phyloP scores from a whole-genome alignment of 2,329 filamentous ascomycete genomes.

The Penicillium sclerotigenum region DNA sequence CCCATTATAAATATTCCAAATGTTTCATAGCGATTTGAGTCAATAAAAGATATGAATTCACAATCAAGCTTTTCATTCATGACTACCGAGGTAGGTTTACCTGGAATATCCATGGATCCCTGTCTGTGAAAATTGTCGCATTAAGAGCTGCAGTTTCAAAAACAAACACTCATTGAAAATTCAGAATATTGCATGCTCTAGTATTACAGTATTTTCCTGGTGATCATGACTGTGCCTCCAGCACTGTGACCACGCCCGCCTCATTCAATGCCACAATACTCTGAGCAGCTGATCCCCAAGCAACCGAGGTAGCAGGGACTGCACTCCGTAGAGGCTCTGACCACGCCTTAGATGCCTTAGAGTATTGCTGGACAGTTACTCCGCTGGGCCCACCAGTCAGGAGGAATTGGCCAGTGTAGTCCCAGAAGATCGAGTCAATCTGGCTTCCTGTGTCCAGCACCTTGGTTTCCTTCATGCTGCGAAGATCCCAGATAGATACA shows the following conservation, averaged over 20 bases:
- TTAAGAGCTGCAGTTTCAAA: constrained; percentile 17
- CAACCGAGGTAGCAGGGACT: constrained; percentile 67
- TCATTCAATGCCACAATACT: constrained; percentile 70
- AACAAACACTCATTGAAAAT: constrained; percentile 19
- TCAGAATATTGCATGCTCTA: constrained; percentile 21
- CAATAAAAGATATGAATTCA: neutral
- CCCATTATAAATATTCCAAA: no score
- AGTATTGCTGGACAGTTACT: constrained; percentile 83
- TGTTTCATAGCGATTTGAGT: neutral
- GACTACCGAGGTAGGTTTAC: neutral
- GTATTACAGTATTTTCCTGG: constrained; percentile 21
- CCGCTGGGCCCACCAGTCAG: constrained; percentile 76
- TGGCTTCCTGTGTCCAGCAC: constrained; percentile 78
- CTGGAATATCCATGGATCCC: neutral
- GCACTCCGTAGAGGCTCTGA: constrained; percentile 77
- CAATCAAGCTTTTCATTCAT: neutral
- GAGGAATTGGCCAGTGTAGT: constrained; percentile 92
- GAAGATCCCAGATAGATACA: constrained; percentile 85
- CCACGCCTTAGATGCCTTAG: constrained; percentile 84
- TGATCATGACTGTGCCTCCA: constrained; percentile 55
- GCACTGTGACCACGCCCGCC: constrained; percentile 71
- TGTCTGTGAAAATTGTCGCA: neutral
- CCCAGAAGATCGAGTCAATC: constrained; percentile 78
- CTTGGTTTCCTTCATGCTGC: constrained; percentile 79
- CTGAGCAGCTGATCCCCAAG: constrained; percentile 74